These are phyloP conservation scores for Platanthera zijinensis DNA, from an alignment of 106 monocot species.

Conservation along the genomic window DNA sequence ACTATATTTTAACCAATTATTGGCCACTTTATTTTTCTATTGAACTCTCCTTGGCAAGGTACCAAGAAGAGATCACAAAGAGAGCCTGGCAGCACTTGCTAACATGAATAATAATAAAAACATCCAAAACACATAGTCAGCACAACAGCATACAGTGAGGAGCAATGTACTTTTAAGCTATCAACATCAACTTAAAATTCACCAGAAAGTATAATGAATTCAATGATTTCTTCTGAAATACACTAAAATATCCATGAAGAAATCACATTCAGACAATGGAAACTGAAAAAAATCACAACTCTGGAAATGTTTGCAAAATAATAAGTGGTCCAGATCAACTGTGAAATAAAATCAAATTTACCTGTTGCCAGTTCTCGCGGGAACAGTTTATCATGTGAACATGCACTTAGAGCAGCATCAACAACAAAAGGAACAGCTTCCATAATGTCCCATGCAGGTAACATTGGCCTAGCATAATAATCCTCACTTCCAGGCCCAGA, in stretches of 20 bases:
- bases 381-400: slow-evolving; percentile 80
- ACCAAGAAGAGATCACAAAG: not conserved
- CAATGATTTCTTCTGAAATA: not conserved
- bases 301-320: not conserved
- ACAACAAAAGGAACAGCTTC: slow-evolving; percentile 97
- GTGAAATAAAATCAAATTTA: slow-evolving; percentile 20
- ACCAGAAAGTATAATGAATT: not conserved
- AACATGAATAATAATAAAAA: not conserved
- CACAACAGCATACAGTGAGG: not conserved
- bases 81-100: not conserved
- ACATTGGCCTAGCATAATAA: slow-evolving; percentile 41
- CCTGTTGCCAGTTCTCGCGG: slow-evolving; percentile 97
- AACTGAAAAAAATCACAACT: not conserved
- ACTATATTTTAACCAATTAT: not conserved
- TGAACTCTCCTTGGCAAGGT: not conserved
- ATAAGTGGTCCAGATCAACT: not conserved
- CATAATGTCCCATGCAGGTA: slow-evolving; percentile 98
- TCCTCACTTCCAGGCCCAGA: slow-evolving; percentile 66
- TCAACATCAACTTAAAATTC: not conserved
- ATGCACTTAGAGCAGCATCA: slow-evolving; percentile 94
- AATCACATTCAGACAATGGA: not conserved
- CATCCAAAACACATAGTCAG: not conserved
- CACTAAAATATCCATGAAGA: not conserved
- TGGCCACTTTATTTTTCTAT: not conserved
- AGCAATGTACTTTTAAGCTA: not conserved